A percentile compares a stretch with the other conserved stretches of the same genome.
These are phyloP conservation scores for Xylaria scruposa DNA, from an alignment of 495 filamentous ascomycete genomes.

Conservation along the genomic window DNA sequence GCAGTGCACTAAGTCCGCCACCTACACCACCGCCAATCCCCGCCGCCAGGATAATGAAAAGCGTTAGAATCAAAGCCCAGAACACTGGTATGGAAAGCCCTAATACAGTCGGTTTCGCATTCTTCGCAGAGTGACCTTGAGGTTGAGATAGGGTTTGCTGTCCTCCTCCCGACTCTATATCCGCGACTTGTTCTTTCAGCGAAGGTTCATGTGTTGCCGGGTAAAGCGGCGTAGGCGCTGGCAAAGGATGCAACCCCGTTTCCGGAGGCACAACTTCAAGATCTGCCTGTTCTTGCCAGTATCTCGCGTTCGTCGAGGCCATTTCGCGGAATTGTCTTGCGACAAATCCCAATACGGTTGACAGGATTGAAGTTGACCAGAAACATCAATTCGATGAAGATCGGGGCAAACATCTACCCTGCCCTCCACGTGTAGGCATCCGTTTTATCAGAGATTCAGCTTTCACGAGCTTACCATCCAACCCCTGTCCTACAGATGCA, in stretches of 20 bases:
- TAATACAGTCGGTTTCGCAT: slow-evolving; percentile 24
- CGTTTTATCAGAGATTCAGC: not conserved
- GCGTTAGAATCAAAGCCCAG: slow-evolving; percentile 38
- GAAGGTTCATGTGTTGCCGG: slow-evolving; percentile 20
- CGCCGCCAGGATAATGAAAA: slow-evolving; percentile 40
- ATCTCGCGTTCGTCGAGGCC: slow-evolving; percentile 6
- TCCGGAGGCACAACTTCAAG: slow-evolving; percentile 37
- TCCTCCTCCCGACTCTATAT: slow-evolving; percentile 15
- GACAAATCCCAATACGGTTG: not conserved
- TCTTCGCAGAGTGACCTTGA: slow-evolving; percentile 4
- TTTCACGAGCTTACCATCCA: not conserved
- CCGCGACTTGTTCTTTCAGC: slow-evolving; percentile 1
- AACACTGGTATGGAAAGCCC: slow-evolving; percentile 44
- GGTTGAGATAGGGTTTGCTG: slow-evolving; percentile 24
- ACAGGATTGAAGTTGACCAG: not conserved
- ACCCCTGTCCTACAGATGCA: not conserved
- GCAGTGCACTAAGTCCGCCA: slow-evolving; percentile 36
- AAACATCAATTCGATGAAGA: not conserved
- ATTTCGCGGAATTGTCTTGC: slow-evolving; percentile 1
- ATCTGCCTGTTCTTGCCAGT: slow-evolving; percentile 11
- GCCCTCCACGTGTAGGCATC: not conserved
- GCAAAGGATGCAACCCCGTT: slow-evolving; percentile 33
- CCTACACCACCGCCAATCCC: slow-evolving; percentile 45
- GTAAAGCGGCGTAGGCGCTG: slow-evolving; percentile 16
- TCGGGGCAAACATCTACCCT: not conserved